Conservation (phyloP, 257 asterid species). For the Salvia splendens region DNA sequence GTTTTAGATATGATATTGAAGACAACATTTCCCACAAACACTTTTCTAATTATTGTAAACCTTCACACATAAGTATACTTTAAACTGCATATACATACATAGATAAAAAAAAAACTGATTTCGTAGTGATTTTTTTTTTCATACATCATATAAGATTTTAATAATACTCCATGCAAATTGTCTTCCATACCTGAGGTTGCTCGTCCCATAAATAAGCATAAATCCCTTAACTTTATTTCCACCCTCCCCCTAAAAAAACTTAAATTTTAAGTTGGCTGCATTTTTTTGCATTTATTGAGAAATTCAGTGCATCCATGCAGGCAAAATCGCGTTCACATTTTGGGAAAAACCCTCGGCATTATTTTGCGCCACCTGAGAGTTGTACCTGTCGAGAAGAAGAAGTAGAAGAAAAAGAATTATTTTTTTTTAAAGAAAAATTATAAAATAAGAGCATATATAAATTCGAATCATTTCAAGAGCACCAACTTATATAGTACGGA, state of each 20-base stretch:
- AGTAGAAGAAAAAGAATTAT: neutral
- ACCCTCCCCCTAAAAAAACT: neutral
- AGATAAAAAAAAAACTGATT: too few relatives aligned
- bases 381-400: constrained; percentile 27
- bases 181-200: constrained; percentile 23
- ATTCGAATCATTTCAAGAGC: neutral
- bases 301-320: constrained; percentile 51
- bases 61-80: too few relatives aligned
- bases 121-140: neutral
- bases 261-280: neutral
- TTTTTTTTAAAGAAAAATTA: too few relatives aligned
- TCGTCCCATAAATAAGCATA: constrained; percentile 19
- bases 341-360: constrained; percentile 30
- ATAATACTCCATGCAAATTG: constrained; percentile 8
- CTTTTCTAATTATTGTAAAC: too few relatives aligned
- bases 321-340: constrained; percentile 39
- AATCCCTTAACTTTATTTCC: neutral
- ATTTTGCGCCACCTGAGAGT: constrained; percentile 27
- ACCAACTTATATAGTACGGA: too few relatives aligned
- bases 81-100: too few relatives aligned
- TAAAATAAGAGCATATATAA: neutral
- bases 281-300: neutral
- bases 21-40: too few relatives aligned
- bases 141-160: neutral
- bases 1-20: too few relatives aligned